Base-by-base conservation (phyloP, 2,329 filamentous ascomycete species). In the Cladosporium oxysporum region DNA sequence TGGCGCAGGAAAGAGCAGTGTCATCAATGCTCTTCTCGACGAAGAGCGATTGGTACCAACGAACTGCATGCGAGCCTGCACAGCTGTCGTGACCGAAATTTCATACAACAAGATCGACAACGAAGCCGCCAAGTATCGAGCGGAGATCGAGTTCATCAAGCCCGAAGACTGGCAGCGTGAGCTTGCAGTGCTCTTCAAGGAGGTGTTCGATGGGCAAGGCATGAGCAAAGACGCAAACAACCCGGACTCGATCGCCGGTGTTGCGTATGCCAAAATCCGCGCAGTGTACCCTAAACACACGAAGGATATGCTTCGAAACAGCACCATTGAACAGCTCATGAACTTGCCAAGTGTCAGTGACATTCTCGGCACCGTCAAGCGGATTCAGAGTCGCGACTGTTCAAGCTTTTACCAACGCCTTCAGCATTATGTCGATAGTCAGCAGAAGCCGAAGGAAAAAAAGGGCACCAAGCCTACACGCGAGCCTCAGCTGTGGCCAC, bases 1-100 rank as follows among this genome's bases (percentile, higher is more conserved):
- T 0, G 87, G 87, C 0, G 83, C 84, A 1, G 87, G 87, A 0
- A 90, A 90, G 71, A 86, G 82, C 23, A 86, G 84, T 1, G 78
- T 89, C 0, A 88, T 90, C 73, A 90, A 89, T 70, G 87, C 87
- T 0, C 71, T 90, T 37, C 78, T 89, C 0, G 85, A 88, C 33
- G 85, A 89, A 69, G 85, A 89, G 68, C 79, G 83, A n/a, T 76
- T 86, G 18, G 80, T 81, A 0, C 82, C 83, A 0, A 86, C 84
- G 0, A 85, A 84, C 68, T 86, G 86, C 71, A 85, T 88, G 82
- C 77, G 85, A 31, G 87, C 87, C 0, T 89, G 86, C 65, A 90
- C 87, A 0, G 85, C 86, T 0, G 84, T 86, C 0, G 82, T 87
- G 0, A 89, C 86, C 0, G 86, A 89, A 70, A 81, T 90, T 1